Evolutionary conservation across 2,329 filamentous ascomycete species (phyloP).

Genomic region (Fusarium keratoplasticum): DNA sequence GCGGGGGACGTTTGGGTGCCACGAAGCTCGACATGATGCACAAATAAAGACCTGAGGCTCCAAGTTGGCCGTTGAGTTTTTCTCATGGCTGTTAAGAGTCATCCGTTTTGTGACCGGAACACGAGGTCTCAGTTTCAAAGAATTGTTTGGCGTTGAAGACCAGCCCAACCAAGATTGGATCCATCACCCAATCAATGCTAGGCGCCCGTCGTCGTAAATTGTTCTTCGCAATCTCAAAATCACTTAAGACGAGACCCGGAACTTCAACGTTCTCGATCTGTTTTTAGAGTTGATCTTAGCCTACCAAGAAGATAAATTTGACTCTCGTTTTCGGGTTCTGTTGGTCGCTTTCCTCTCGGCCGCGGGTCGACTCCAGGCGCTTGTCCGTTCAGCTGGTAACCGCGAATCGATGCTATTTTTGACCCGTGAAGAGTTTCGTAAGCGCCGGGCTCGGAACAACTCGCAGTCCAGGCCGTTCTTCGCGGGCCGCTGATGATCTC

Average conservation of each 20-base stretch:
- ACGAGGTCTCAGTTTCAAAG: background rate
- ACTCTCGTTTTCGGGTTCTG: slow-evolving; percentile 12
- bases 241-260: no score
- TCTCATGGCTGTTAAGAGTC: background rate
- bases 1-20: background rate
- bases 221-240: no score
- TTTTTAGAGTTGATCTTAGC: background rate
- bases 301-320: background rate
- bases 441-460: slow-evolving; percentile 10
- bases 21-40: background rate
- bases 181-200: background rate
- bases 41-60: background rate
- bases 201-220: background rate
- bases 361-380: slow-evolving; percentile 2
- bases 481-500: slow-evolving; percentile 6
- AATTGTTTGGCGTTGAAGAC: background rate
- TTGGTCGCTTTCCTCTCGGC: slow-evolving; percentile 19
- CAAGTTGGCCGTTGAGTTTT: background rate
- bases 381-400: slow-evolving; percentile 10
- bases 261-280: background rate
- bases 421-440: background rate
- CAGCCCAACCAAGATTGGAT: background rate
- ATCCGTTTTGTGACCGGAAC: background rate
- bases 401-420: slow-evolving; percentile 32
- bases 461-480: slow-evolving; percentile 11